Conservation (phyloP, 768 basidiomycete genomes). For the Hygrophorus pudorinus region DNA sequence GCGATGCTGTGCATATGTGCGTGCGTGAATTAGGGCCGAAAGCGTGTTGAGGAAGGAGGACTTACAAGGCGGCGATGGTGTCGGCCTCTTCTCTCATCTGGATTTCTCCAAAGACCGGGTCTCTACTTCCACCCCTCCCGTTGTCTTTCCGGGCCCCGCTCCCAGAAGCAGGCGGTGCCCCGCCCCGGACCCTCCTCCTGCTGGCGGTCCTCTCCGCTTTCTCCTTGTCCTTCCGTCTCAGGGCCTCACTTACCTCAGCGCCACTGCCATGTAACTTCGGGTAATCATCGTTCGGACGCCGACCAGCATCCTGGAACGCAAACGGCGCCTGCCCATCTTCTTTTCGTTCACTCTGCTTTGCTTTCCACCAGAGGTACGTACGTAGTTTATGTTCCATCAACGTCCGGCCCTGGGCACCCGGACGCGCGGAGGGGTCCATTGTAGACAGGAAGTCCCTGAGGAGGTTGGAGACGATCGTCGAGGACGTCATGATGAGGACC, state of each 20-base stretch:
- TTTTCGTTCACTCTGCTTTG: constrained; percentile 31
- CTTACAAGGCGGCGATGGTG: constrained; percentile 52
- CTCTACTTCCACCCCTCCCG: constrained; percentile 3
- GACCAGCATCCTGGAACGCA: constrained; percentile 15
- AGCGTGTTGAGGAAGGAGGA: constrained; percentile 1
- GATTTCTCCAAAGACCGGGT: constrained; percentile 17
- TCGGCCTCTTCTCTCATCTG: constrained; percentile 37
- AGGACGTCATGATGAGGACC: constrained; percentile 83
- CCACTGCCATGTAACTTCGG: constrained; percentile 12
- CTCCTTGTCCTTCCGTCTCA: constrained; percentile 68
- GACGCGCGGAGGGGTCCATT: constrained; percentile 46
- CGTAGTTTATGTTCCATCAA: constrained; percentile 78
- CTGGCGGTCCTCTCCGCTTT: constrained; percentile 48
- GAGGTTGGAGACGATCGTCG: constrained; percentile 61
- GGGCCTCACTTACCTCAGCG: constrained; percentile 21
- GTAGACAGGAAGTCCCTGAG: constrained; percentile 72
- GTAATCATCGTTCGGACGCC: constrained; percentile 14
- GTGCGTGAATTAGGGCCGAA: not conserved
- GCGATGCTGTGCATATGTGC: constrained; percentile 10
- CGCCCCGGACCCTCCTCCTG: constrained; percentile 70
- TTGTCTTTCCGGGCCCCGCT: constrained; percentile 6
- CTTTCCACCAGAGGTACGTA: constrained; percentile 77
- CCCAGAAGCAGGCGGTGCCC: constrained; percentile 31
- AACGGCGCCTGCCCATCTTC: constrained; percentile 22
- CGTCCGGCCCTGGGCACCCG: constrained; percentile 51